Evolutionary conservation across 2,329 filamentous ascomycete species (phyloP), one percentile per base, ranked within the genome.

Genomic region (Phaeophleospora eucalypticola): DNA sequence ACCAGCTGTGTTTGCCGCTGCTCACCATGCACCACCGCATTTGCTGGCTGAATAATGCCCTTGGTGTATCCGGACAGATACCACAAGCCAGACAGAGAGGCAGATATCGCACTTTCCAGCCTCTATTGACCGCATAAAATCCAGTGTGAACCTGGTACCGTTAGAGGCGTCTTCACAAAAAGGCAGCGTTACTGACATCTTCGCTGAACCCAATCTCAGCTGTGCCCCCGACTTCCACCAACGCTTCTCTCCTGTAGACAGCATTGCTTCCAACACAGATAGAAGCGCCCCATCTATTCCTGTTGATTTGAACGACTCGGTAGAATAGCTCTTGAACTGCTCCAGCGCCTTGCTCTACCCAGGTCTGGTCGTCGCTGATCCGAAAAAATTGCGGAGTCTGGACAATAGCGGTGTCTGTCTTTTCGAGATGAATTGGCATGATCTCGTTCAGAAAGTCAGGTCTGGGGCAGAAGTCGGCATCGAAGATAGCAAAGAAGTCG

Each of bases 231-330:
- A 71, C 68, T 18, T 69, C 68, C 16, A 58, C 68, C 2, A 72
- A 60, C 2, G 69, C 66, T 4, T 59, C 65, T 8, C 69, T 61
- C 2, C 69, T 61, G 45, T 71, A 72, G 27, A 72, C 58, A 0
- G 69, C 69, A 49, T 71, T 71, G 46, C 67, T 71, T 2, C 69
- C 69, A 6, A 71, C 69, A 18, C 69, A 71, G 19, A 71, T 70
- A 1, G 66, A 66, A 2, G 69, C 69, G 1, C 68, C 68, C 65
- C 68, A 72, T 18, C 58, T 56, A 42, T 72, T 66, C 9, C 69
- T 60, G 34, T 71, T 70, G 27, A 68, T 63, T 56, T 72, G 67
- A 4, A 71, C 68, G 4, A 72, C 68, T 10, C 69, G 69, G 48
- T 71, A 72, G 56, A 71, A 71, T 21, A 71, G 56, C 48, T 72